These are phyloP conservation scores for Penicillium sp. DNA, from an alignment of 2,329 filamentous ascomycete genomes.

Conservation along the genomic window DNA sequence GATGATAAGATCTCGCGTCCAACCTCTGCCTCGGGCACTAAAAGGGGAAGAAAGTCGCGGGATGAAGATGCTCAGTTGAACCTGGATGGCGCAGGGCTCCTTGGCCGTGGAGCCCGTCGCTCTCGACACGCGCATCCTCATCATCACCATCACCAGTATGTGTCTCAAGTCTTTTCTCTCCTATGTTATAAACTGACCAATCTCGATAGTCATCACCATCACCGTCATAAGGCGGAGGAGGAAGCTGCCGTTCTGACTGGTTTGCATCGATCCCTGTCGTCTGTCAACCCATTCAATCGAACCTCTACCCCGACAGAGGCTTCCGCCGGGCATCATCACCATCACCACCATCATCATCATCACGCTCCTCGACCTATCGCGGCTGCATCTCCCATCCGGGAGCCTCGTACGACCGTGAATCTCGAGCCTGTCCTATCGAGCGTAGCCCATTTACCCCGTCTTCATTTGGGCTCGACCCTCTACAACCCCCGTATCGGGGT, in stretches of 20 bases:
- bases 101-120: slow-evolving; percentile 51
- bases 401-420: slow-evolving; percentile 60
- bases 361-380: slow-evolving; percentile 27
- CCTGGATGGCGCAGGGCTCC: slow-evolving; percentile 61
- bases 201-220: slow-evolving; percentile 46
- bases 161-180: slow-evolving; percentile 5
- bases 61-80: slow-evolving; percentile 66
- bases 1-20: slow-evolving; percentile 41
- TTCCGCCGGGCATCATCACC: slow-evolving; percentile 35
- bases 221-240: slow-evolving; percentile 51
- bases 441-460: slow-evolving; percentile 64
- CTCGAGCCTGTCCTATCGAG: slow-evolving; percentile 67
- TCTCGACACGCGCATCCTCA: slow-evolving; percentile 57
- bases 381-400: slow-evolving; percentile 44
- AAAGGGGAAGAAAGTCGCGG: slow-evolving; percentile 63
- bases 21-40: slow-evolving; percentile 46
- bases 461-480: slow-evolving; percentile 77
- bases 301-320: slow-evolving; percentile 28
- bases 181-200: slow-evolving; percentile 13
- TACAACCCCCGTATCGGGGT: slow-evolving; percentile 64
- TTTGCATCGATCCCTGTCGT: slow-evolving; percentile 24
- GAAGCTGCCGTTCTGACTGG: slow-evolving; percentile 30
- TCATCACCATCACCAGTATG: slow-evolving; percentile 57
- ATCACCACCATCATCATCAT: slow-evolving; percentile 44
- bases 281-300: slow-evolving; percentile 28